Conservation (phyloP, 371 early-diverging fungal species). For the Dichotomocladium elegans region DNA sequence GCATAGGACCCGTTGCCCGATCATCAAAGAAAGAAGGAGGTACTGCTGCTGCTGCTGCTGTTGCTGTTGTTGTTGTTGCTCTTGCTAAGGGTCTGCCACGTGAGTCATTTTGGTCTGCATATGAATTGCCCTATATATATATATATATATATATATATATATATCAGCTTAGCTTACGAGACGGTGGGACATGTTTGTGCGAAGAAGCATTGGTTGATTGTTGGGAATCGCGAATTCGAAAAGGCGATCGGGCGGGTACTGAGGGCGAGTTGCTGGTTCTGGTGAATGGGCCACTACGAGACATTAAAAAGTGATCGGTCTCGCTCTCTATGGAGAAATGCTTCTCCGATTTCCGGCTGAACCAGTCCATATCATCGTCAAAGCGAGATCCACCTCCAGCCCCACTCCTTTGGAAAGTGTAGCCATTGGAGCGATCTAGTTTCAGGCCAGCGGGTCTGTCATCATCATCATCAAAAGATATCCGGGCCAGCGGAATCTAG, state of each 20-base stretch:
- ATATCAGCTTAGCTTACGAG: too few relatives aligned
- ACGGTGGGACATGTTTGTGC: too few relatives aligned
- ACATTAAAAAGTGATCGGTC: neutral
- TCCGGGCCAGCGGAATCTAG: constrained; percentile 18
- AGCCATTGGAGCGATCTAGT: constrained; percentile 8
- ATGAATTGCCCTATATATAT: too few relatives aligned
- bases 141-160: too few relatives aligned
- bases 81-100: too few relatives aligned
- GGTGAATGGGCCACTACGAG: neutral
- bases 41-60: neutral
- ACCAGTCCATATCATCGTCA: constrained; percentile 3
- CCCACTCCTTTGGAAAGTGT: neutral
- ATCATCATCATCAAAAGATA: constrained; percentile 15
- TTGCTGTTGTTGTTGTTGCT: too few relatives aligned
- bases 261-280: constrained; percentile 21
- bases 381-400: neutral
- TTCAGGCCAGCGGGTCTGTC: constrained; percentile 23
- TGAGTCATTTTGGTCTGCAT: too few relatives aligned
- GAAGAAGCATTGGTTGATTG: too few relatives aligned
- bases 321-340: constrained; percentile 7
- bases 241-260: constrained; percentile 38
- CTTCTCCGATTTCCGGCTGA: neutral
- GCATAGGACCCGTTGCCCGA: neutral
- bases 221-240: constrained; percentile 40
- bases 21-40: too few relatives aligned